These are phyloP conservation scores for Biscogniauxia mediterranea DNA, from an alignment of 2,329 filamentous ascomycete species.

Conservation along the genomic window DNA sequence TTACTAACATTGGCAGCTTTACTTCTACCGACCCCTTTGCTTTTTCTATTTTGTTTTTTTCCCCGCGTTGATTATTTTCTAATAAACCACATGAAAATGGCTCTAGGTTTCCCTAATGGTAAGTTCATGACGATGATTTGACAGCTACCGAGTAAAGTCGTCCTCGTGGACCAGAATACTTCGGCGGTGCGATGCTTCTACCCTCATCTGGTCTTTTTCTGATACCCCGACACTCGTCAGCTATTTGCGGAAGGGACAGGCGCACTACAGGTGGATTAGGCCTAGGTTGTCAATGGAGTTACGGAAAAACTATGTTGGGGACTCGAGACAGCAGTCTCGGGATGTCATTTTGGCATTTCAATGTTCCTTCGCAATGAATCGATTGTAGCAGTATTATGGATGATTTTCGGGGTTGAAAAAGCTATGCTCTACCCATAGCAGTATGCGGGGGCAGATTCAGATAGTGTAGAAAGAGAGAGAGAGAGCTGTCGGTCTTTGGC, in stretches of 20 bases:
- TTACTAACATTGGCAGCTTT: conserved; percentile 27
- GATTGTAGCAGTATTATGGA: not conserved
- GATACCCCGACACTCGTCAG: conserved; percentile 13
- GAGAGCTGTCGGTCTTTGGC: not conserved
- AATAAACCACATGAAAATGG: conserved; percentile 1
- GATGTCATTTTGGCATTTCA: not conserved
- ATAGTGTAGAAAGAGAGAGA: not conserved
- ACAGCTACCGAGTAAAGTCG: conserved; percentile 6
- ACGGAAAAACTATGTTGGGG: conserved; percentile 8
- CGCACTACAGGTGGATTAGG: conserved; percentile 4
- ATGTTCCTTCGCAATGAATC: not conserved
- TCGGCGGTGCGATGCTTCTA: conserved; percentile 2
- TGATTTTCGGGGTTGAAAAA: not conserved
- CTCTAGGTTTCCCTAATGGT: conserved; percentile 17
- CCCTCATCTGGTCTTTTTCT: conserved; percentile 8
- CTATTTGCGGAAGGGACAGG: conserved; percentile 8
- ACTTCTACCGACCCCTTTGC: not conserved
- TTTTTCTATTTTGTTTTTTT: not conserved
- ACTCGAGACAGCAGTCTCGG: not conserved
- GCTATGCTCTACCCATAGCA: not conserved
- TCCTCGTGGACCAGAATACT: not conserved
- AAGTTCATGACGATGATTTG: conserved; percentile 19
- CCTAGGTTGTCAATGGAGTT: conserved; percentile 12
- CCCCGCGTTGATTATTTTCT: not conserved
- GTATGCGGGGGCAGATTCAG: not conserved